Conservation (phyloP, 1,284 basidiomycete genomes). For the Psilocybe mexicana region DNA sequence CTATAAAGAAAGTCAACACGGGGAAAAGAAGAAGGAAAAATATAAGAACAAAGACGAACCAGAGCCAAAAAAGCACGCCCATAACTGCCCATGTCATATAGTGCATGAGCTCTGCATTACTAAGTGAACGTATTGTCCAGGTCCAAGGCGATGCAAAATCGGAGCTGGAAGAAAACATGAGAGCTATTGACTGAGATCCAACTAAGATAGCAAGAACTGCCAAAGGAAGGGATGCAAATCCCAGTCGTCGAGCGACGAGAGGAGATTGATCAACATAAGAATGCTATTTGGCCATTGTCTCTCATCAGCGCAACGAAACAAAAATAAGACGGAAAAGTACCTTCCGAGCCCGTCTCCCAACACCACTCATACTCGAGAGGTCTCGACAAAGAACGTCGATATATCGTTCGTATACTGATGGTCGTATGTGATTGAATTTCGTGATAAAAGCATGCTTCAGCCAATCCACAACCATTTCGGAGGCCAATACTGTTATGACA, state of each 20-base stretch:
- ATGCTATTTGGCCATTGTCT: conserved; percentile 47
- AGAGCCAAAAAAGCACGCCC: conserved; percentile 76
- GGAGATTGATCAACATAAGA: conserved; percentile 96
- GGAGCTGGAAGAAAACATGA: conserved; percentile 54
- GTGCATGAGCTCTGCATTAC: conserved; percentile 50
- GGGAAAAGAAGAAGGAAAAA: background rate
- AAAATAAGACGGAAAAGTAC: conserved; percentile 36
- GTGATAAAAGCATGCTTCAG: conserved; percentile 99
- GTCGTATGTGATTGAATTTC: conserved; percentile 95
- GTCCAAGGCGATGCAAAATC: conserved; percentile 38
- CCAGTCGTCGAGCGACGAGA: conserved; percentile 89
- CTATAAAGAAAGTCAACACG: conserved; percentile 36
- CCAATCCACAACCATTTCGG: conserved; percentile 98
- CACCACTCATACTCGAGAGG: conserved; percentile 79
- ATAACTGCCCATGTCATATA: conserved; percentile 68
- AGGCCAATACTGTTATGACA: conserved; percentile 86
- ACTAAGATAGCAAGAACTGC: conserved; percentile 91
- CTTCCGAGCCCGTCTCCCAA: conserved; percentile 69
- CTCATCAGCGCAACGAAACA: conserved; percentile 9
- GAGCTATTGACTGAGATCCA: conserved; percentile 76
- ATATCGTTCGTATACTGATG: conserved; percentile 94
- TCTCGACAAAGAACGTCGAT: conserved; percentile 96
- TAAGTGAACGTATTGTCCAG: conserved; percentile 45
- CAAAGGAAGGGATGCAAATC: conserved; percentile 91
- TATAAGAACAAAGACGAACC: conserved; percentile 45